phyloP scores from a whole-genome alignment of 2,329 filamentous ascomycete genomes.

The Aspergillus sp. region DNA sequence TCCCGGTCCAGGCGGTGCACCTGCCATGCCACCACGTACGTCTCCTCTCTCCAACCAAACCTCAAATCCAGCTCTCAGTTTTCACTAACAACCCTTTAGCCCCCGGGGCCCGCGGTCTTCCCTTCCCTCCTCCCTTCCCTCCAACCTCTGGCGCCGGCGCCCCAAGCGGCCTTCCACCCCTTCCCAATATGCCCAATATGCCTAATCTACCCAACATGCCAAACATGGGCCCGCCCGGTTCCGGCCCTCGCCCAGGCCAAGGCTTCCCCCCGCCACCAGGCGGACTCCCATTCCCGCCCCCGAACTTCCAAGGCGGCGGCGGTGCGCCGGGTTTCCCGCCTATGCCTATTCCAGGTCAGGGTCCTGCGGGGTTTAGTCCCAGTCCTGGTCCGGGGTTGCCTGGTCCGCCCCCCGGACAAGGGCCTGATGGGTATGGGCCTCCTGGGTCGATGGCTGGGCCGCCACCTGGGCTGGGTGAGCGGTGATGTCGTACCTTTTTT shows the following conservation, averaged over 20 bases:
- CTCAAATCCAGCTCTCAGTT: neutral
- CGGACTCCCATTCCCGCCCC: slow-evolving; percentile 22
- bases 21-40: slow-evolving; percentile 60
- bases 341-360: slow-evolving; percentile 34
- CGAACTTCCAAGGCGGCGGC: slow-evolving; percentile 53
- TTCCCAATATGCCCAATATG: slow-evolving; percentile 44
- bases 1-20: slow-evolving; percentile 42
- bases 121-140: slow-evolving; percentile 55
- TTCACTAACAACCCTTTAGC: slow-evolving; percentile 40
- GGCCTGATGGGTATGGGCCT: slow-evolving; percentile 33
- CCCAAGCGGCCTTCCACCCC: slow-evolving; percentile 40
- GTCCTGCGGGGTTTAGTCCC: slow-evolving; percentile 26
- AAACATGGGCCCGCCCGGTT: slow-evolving; percentile 50
- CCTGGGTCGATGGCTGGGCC: slow-evolving; percentile 21
- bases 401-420: slow-evolving; percentile 36
- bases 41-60: slow-evolving; percentile 23
- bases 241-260: slow-evolving; percentile 20
- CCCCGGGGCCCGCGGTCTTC: slow-evolving; percentile 59
- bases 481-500: slow-evolving; percentile 20
- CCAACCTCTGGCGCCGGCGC: slow-evolving; percentile 41
- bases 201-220: slow-evolving; percentile 39
- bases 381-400: slow-evolving; percentile 33
- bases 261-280: slow-evolving; percentile 31
- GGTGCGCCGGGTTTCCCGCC: slow-evolving; percentile 38
- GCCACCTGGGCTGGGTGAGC: slow-evolving; percentile 34